phyloP scores from a whole-genome alignment of 176 grass and related monocot genomes.

The Raddia distichophylla region DNA sequence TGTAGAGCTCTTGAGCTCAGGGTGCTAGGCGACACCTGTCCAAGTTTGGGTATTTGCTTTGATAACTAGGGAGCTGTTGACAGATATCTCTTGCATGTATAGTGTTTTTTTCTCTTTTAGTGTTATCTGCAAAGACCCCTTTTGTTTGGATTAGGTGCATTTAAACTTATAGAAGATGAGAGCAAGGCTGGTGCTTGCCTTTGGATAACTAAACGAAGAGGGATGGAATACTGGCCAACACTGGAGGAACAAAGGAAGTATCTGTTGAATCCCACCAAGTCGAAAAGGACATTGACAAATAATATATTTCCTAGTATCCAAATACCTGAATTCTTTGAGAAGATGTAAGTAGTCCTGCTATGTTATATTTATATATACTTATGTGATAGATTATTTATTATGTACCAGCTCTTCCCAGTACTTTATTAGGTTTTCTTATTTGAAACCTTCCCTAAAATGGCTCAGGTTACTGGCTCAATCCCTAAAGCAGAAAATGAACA shows the following conservation, averaged over 20 bases:
- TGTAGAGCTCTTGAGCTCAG: not conserved
- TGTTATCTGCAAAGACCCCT: constrained; percentile 7
- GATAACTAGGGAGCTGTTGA: not conserved
- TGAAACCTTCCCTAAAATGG: constrained; percentile 16
- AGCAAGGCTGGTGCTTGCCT: constrained; percentile 95
- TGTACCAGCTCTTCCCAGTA: not conserved
- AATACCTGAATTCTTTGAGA: constrained; percentile 75
- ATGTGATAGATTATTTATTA: not conserved
- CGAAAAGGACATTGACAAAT: constrained; percentile 59
- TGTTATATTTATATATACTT: constrained; percentile 27
- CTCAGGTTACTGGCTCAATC: not conserved
- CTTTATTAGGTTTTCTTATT: constrained; percentile 9
- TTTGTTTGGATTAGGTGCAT: constrained; percentile 58
- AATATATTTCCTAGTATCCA: constrained; percentile 59
- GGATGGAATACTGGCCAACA: constrained; percentile 91
- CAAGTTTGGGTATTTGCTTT: not conserved
- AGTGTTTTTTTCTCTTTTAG: constrained; percentile 18
- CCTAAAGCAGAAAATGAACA: constrained; percentile 20
- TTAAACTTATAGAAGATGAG: constrained; percentile 93
- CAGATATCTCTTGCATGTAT: constrained; percentile 20
- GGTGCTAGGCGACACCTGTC: not conserved
- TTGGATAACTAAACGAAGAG: constrained; percentile 86
- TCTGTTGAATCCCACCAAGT: constrained; percentile 45
- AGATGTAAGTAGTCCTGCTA: constrained; percentile 72
- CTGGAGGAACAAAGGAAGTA: constrained; percentile 70